Conservation (phyloP, 208 protist species). For the Herpetomonas samuelpessoai region DNA sequence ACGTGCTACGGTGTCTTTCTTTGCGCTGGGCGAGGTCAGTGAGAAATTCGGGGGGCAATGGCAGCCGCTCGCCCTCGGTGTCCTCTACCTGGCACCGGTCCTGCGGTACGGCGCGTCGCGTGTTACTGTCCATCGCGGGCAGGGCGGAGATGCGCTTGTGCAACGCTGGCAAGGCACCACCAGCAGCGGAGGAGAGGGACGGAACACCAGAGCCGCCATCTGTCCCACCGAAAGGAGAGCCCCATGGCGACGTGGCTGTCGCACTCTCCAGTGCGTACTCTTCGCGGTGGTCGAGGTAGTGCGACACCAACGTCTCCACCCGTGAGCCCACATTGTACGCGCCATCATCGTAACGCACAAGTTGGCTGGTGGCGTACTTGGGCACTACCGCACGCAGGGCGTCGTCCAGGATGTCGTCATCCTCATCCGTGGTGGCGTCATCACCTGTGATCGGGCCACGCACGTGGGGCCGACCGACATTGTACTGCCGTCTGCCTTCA, state of each 20-base stretch:
- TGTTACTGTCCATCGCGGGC: no score
- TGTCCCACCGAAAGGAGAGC: no score
- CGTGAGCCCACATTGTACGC: constrained; percentile 80
- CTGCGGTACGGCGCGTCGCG: no score
- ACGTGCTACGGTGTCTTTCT: neutral
- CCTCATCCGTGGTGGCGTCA: constrained; percentile 8
- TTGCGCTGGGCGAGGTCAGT: neutral
- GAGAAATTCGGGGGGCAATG: neutral
- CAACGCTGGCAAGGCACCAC: no score
- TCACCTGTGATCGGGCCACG: constrained; percentile 15
- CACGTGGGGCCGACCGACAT: constrained; percentile 53
- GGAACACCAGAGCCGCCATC: no score
- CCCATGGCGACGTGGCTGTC: no score
- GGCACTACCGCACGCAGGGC: constrained; percentile 77
- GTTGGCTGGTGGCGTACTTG: constrained; percentile 40
- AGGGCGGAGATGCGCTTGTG: no score
- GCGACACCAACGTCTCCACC: constrained; percentile 35
- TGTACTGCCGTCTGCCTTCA: constrained; percentile 76
- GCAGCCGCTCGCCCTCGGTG: neutral
- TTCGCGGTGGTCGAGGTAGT: constrained; percentile 71
- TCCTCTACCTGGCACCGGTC: neutral
- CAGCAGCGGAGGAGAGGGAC: no score
- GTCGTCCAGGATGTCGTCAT: constrained; percentile 5
- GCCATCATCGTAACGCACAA: constrained; percentile 70
- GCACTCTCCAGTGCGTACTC: constrained; percentile 60